A percentile compares a stretch with the other conserved stretches of the same genome.
These are phyloP conservation scores for Leishmania aethiopica DNA, from an alignment of 208 protist genomes.

Conservation along the genomic window DNA sequence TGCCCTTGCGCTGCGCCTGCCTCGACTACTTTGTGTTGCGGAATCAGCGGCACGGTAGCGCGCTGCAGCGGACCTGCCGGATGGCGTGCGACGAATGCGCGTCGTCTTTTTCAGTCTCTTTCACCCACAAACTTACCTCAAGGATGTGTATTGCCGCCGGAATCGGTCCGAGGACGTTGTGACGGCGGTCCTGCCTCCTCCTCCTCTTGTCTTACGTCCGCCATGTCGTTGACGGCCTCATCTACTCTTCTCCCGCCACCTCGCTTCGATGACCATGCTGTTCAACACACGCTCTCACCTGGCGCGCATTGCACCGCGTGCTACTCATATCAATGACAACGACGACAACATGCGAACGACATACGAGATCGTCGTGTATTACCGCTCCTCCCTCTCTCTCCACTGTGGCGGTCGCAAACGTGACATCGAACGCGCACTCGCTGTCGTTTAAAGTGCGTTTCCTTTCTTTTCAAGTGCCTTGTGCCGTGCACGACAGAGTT, in stretches of 20 bases:
- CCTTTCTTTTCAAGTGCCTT: not conserved
- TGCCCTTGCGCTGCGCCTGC: not conserved
- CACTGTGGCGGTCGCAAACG: not conserved
- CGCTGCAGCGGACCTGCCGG: not conserved
- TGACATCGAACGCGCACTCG: not conserved
- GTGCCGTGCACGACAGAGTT: not conserved
- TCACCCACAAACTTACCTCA: not conserved
- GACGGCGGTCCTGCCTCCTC: not conserved
- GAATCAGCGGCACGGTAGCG: not conserved
- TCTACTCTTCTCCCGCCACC: not conserved
- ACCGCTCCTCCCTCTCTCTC: not conserved
- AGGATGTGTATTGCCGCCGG: not conserved
- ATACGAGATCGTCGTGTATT: not conserved
- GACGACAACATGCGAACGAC: not conserved
- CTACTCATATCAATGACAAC: not conserved
- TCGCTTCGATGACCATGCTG: not conserved
- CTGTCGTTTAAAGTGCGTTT: not conserved
- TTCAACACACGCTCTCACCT: not conserved
- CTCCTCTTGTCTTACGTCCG: not conserved
- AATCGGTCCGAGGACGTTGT: not conserved
- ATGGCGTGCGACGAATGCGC: not conserved
- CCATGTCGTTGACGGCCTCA: not conserved
- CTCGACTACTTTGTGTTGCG: not conserved
- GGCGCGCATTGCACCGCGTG: not conserved
- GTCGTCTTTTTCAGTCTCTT: not conserved